Conservation (phyloP, 2,329 filamentous ascomycete genomes). For the Ophiostoma perfectum region DNA sequence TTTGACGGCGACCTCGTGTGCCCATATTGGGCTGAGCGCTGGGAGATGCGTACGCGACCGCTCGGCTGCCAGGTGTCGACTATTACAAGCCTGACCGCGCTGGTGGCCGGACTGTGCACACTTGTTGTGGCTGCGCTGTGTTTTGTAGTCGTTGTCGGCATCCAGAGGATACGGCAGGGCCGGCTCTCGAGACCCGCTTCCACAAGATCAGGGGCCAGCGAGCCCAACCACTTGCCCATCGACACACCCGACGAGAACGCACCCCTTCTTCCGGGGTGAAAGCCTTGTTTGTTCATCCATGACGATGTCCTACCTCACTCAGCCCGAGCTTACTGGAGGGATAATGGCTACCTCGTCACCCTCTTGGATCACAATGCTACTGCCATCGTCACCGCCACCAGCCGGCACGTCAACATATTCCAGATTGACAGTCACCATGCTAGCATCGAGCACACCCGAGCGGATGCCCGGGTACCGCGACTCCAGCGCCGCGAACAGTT, state of each 20-base stretch:
- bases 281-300: not conserved
- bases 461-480: constrained; percentile 63
- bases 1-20: constrained; percentile 45
- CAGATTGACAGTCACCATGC: constrained; percentile 73
- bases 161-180: not conserved
- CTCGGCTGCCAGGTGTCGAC: constrained; percentile 41
- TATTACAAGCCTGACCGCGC: constrained; percentile 37
- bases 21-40: constrained; percentile 46
- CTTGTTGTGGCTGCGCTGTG: not conserved
- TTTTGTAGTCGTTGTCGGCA: not conserved
- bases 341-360: constrained; percentile 85
- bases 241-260: not conserved
- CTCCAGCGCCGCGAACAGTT: constrained; percentile 65
- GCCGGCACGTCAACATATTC: constrained; percentile 68
- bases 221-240: not conserved
- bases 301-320: constrained; percentile 32
- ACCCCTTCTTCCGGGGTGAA: not conserved
- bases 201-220: too few species aligned
- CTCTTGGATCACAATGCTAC: constrained; percentile 52
- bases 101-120: not conserved
- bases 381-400: constrained; percentile 33
- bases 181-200: not conserved
- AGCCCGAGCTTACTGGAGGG: constrained; percentile 82
- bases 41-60: constrained; percentile 39
- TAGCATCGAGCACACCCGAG: constrained; percentile 62